Conservation (phyloP, 202 grass and related monocot species). For the Cymbopogon flexuosus region DNA sequence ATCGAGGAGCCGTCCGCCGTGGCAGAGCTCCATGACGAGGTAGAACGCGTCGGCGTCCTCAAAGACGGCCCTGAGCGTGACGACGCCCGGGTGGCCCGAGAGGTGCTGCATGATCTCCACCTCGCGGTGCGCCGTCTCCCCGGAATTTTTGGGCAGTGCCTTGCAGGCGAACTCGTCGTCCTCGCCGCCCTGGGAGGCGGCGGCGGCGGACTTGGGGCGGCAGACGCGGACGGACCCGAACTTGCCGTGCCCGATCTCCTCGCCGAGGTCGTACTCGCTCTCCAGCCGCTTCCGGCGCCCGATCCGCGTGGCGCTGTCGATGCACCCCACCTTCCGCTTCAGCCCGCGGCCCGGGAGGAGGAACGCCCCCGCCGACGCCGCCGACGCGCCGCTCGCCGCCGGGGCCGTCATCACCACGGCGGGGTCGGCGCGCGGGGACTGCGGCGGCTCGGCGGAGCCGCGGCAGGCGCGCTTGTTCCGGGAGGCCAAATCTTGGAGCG, state of each 20-base stretch:
- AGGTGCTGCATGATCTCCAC: constrained; percentile 81
- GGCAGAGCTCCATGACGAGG: constrained; percentile 67
- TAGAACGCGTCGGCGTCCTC: constrained; percentile 56
- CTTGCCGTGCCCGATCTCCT: constrained; percentile 51
- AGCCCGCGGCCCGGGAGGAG: constrained; percentile 33
- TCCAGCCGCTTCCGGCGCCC: constrained; percentile 55
- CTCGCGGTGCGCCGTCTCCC: constrained; percentile 57
- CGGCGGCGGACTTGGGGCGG: constrained; percentile 29
- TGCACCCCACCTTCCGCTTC: constrained; percentile 56
- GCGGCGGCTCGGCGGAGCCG: neutral
- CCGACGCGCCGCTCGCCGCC: constrained; percentile 25
- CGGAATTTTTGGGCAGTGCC: constrained; percentile 44
- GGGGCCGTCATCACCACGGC: constrained; percentile 34
- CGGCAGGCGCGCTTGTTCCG: constrained; percentile 30
- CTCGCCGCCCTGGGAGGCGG: neutral
- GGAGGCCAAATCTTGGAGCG: constrained; percentile 21
- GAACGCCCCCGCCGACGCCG: neutral
- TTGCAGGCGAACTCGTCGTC: constrained; percentile 47
- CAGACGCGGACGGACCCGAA: constrained; percentile 62
- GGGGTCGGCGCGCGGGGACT: neutral
- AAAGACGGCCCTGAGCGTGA: constrained; percentile 59
- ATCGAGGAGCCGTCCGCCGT: constrained; percentile 45
- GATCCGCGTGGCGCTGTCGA: constrained; percentile 49
- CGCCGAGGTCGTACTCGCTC: constrained; percentile 50
- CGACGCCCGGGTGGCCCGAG: constrained; percentile 58